Evolutionary conservation across 2,329 filamentous ascomycete species (phyloP).

Genomic region (Venturia nashicola): DNA sequence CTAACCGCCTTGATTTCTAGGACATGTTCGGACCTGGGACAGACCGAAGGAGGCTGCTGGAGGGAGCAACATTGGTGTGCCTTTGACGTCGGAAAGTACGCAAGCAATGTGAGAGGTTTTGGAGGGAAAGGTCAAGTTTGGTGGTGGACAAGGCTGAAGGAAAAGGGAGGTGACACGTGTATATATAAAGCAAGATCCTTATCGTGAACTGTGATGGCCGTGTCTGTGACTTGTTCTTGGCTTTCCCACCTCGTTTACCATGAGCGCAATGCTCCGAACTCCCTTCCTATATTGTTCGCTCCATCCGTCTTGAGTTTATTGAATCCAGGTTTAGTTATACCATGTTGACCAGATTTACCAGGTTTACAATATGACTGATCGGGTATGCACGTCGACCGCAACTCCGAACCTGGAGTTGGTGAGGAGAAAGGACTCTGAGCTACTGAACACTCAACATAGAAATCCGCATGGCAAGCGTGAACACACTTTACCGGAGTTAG

Average conservation of each 20-base stretch:
- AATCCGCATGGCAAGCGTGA: too few species aligned
- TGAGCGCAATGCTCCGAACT: background rate
- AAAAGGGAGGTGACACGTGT: background rate
- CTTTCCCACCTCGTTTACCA: background rate
- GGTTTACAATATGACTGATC: too few species aligned
- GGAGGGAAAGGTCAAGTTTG: background rate
- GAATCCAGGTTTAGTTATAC: too few species aligned
- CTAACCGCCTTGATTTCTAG: constrained; percentile 27
- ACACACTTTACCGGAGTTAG: too few species aligned
- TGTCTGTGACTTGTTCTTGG: background rate
- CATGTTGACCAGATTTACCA: too few species aligned
- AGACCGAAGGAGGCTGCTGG: constrained; percentile 41
- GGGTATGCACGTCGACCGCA: too few species aligned
- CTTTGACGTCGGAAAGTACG: constrained; percentile 17
- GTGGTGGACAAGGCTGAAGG: background rate
- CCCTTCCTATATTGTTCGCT: too few species aligned
- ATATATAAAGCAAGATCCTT: background rate
- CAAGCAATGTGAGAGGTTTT: background rate
- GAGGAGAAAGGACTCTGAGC: too few species aligned
- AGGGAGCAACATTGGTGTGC: constrained; percentile 17
- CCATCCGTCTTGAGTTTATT: too few species aligned
- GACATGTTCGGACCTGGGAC: constrained; percentile 65
- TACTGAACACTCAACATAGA: too few species aligned
- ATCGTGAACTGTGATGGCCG: background rate
- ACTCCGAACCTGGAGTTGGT: too few species aligned